Conservation (phyloP, 306 rosid species). For the Vigna unguiculata region DNA sequence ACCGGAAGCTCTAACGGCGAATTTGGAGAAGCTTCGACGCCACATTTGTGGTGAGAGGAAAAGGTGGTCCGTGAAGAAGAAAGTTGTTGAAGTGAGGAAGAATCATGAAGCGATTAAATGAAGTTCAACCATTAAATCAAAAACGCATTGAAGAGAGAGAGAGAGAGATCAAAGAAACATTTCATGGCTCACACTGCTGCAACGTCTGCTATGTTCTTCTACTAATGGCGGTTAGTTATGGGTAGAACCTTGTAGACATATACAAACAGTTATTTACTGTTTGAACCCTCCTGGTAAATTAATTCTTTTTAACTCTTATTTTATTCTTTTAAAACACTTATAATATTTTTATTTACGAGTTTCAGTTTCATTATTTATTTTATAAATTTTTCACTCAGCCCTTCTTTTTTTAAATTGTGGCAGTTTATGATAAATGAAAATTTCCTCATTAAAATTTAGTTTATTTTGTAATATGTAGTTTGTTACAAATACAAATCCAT, state of each 20-base stretch:
- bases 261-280: conserved; percentile 14
- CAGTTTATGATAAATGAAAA: too few relatives aligned
- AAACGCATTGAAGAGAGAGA: background rate
- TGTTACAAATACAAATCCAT: too few relatives aligned
- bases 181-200: conserved; percentile 40
- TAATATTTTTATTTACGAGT: too few relatives aligned
- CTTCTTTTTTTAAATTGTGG: too few relatives aligned
- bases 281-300: background rate
- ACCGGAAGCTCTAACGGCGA: conserved; percentile 14
- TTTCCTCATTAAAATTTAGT: too few relatives aligned
- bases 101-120: background rate
- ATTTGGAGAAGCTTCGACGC: conserved; percentile 44
- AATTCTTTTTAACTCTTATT: too few relatives aligned
- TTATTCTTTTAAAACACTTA: too few relatives aligned
- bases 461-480: too few relatives aligned
- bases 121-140: background rate
- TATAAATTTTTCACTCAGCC: too few relatives aligned
- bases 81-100: background rate
- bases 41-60: conserved; percentile 41
- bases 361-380: too few relatives aligned
- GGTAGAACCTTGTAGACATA: background rate
- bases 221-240: conserved; percentile 38
- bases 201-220: conserved; percentile 42
- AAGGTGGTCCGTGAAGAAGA: background rate
- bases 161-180: background rate